Conservation (phyloP, 2,329 filamentous ascomycete genomes). For the Alternaria ventricosa region DNA sequence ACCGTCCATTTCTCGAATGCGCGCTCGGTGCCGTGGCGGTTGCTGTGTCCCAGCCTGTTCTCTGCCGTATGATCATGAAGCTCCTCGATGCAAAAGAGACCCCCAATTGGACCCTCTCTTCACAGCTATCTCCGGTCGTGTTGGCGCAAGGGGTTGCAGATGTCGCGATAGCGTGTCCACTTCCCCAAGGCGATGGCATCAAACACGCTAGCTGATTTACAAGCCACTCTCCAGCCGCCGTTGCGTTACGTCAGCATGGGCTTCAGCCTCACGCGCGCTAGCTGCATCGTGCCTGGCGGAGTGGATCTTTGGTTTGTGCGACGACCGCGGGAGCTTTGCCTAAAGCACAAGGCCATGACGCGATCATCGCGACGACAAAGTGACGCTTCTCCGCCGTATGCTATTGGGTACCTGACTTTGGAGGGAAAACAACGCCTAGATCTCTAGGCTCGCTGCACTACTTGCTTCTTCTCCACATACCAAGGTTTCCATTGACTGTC, state of each 20-base stretch:
- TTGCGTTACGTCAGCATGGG: slow-evolving; percentile 21
- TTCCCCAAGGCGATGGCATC: slow-evolving; percentile 29
- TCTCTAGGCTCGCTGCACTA: slow-evolving; percentile 1
- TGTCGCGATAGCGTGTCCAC: slow-evolving; percentile 38
- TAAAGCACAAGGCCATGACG: slow-evolving; percentile 38
- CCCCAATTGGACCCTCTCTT: slow-evolving; percentile 14
- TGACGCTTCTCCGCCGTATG: slow-evolving; percentile 13
- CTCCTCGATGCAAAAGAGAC: not conserved
- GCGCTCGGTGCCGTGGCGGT: slow-evolving; percentile 23
- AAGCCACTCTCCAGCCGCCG: slow-evolving; percentile 16
- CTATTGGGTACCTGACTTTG: slow-evolving; percentile 9
- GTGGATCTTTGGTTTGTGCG: slow-evolving; percentile 2
- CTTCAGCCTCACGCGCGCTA: slow-evolving; percentile 28
- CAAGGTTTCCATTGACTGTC: not conserved
- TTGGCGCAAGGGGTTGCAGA: slow-evolving; percentile 25
- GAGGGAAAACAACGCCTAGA: slow-evolving; percentile 1
- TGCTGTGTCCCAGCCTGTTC: slow-evolving; percentile 30
- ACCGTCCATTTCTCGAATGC: slow-evolving; percentile 66
- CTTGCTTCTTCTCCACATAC: slow-evolving; percentile 10
- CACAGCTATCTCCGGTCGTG: not conserved
- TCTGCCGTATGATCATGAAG: slow-evolving; percentile 28
- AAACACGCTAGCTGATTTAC: slow-evolving; percentile 12
- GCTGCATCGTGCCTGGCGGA: not conserved
- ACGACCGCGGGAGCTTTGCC: slow-evolving; percentile 24
- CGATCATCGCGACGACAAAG: slow-evolving; percentile 31